Evolutionary conservation across 1,284 basidiomycete species (phyloP).

Genomic region (Grifola frondosa): DNA sequence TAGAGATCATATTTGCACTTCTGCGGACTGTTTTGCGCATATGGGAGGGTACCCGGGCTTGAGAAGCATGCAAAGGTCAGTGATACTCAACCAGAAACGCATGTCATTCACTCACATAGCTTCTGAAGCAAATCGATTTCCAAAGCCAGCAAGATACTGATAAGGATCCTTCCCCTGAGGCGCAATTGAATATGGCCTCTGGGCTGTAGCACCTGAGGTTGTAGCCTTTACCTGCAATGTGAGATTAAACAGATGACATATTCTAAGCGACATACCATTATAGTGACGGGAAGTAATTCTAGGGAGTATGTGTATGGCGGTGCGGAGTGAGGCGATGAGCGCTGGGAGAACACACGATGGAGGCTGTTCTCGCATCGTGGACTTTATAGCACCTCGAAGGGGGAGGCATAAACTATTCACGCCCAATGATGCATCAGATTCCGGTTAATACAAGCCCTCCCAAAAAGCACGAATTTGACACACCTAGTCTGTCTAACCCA

Average conservation of each 20-base stretch:
- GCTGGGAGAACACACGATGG: no score
- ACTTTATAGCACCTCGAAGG: no score
- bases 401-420: no score
- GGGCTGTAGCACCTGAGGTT: constrained; percentile 18
- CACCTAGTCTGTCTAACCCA: no score
- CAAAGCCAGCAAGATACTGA: constrained; percentile 55
- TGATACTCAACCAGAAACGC: constrained; percentile 20
- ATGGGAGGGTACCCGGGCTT: constrained; percentile 53
- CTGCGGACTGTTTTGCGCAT: constrained; percentile 62
- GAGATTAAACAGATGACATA: neutral
- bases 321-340: no score
- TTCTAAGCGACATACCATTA: neutral
- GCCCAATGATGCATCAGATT: no score
- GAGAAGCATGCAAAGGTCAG: constrained; percentile 1
- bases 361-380: no score
- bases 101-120: no score
- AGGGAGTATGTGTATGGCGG: no score
- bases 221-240: constrained; percentile 1
- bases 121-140: constrained; percentile 52
- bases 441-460: no score
- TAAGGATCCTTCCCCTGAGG: constrained; percentile 52
- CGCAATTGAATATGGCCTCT: constrained; percentile 36
- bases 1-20: constrained; percentile 62
- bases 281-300: no score
- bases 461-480: no score